A percentile compares a stretch with the other conserved stretches of the same genome.
These are phyloP conservation scores for Silene vulgaris DNA, from an alignment of 179 eudicot species.

Conservation along the genomic window DNA sequence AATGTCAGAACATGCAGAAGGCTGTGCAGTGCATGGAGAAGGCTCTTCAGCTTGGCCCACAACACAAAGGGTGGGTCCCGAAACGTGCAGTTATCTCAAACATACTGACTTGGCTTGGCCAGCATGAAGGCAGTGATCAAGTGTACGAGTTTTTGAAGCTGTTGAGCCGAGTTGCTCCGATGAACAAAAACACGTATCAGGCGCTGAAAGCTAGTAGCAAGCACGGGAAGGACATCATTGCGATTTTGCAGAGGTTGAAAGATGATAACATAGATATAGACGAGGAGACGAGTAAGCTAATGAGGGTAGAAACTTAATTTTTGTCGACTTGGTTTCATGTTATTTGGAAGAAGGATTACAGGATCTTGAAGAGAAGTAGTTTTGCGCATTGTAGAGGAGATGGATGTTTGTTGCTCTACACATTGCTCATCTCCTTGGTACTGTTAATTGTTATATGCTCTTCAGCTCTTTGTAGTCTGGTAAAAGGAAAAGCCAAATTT, in stretches of 20 bases:
- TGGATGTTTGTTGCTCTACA: too few species aligned
- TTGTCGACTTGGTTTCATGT: too few species aligned
- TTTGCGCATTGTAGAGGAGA: too few species aligned
- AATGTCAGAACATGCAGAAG: not conserved
- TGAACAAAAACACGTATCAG: slow-evolving; percentile 11
- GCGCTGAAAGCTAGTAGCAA: slow-evolving; percentile 22
- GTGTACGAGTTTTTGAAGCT: slow-evolving; percentile 8
- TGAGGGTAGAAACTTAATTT: not conserved
- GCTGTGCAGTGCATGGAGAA: slow-evolving; percentile 14
- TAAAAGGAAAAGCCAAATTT: too few species aligned
- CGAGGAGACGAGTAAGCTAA: slow-evolving; percentile 24
- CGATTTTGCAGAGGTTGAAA: slow-evolving; percentile 31
- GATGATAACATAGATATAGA: slow-evolving; percentile 33
- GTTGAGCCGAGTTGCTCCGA: slow-evolving; percentile 2
- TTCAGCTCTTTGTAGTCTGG: too few species aligned
- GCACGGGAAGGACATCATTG: slow-evolving; percentile 25
- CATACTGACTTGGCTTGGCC: slow-evolving; percentile 11
- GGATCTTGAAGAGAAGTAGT: not conserved
- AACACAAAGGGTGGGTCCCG: slow-evolving; percentile 11
- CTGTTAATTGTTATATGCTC: too few species aligned
- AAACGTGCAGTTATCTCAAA: slow-evolving; percentile 5
- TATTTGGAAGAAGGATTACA: too few species aligned
- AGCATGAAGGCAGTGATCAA: not conserved
- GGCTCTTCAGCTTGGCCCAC: not conserved
- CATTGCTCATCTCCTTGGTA: too few species aligned